phyloP scores from a whole-genome alignment of 495 filamentous ascomycete genomes.

The Platismatia glauca region DNA sequence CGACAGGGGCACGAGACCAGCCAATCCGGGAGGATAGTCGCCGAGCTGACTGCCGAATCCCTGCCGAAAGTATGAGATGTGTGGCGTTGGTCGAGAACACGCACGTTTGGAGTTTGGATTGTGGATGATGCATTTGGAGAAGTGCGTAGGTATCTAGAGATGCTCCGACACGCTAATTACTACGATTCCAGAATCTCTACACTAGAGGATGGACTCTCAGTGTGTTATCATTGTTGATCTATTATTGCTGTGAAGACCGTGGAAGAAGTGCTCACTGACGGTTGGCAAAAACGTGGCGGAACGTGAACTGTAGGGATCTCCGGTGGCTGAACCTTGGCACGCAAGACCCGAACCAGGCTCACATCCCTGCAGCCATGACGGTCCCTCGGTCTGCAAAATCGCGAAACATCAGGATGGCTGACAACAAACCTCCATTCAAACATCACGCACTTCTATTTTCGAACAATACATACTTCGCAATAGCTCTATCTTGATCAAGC shows the following conservation, averaged over 20 bases:
- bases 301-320: not conserved
- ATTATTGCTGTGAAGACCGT: not conserved
- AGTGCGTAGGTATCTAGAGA: not conserved
- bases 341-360: not conserved
- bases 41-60: not conserved
- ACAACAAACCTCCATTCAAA: not conserved
- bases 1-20: constrained; percentile 1
- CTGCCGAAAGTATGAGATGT: not conserved
- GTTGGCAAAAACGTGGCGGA: not conserved
- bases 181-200: not conserved
- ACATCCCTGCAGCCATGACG: constrained; percentile 5
- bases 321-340: constrained; percentile 6
- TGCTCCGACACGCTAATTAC: not conserved
- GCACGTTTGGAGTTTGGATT: not conserved
- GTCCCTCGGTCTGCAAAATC: not conserved
- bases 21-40: not conserved
- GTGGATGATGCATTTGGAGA: not conserved
- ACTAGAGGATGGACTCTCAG: fast-evolving
- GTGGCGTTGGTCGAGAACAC: constrained; percentile 1
- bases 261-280: not conserved
- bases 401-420: constrained; percentile 1
- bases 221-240: not conserved
- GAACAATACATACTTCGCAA: not conserved
- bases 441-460: not conserved
- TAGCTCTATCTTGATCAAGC: not conserved